These are phyloP conservation scores for Ceratobasidium sp. DNA, from an alignment of 1,284 basidiomycete genomes.

Conservation along the genomic window DNA sequence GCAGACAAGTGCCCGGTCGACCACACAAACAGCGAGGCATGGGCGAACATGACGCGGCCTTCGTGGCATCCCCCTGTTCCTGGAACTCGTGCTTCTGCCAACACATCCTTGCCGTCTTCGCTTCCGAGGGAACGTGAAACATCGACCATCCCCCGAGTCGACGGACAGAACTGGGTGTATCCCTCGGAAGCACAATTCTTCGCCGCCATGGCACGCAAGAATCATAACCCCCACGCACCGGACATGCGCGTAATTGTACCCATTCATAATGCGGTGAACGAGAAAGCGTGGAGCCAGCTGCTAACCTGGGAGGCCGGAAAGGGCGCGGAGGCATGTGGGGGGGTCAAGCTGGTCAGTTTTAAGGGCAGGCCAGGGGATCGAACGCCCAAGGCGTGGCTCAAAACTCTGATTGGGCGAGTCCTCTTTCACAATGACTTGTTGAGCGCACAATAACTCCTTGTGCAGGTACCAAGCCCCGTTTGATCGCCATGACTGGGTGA, in stretches of 20 bases:
- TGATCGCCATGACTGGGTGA: slow-evolving; percentile 96
- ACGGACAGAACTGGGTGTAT: slow-evolving; percentile 84
- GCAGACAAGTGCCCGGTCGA: slow-evolving; percentile 74
- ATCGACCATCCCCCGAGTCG: slow-evolving; percentile 84
- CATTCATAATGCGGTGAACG: slow-evolving; percentile 99
- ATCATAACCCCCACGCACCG: slow-evolving; percentile 77
- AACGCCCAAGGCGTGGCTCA: slow-evolving; percentile 83
- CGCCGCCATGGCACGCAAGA: slow-evolving; percentile 91
- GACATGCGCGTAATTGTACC: slow-evolving; percentile 98
- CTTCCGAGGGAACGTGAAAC: slow-evolving; percentile 75
- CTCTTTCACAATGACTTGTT: slow-evolving; percentile 1
- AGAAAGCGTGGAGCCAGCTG: slow-evolving; percentile 92
- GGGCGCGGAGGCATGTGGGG: slow-evolving; percentile 83
- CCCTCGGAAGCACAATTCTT: slow-evolving; percentile 99
- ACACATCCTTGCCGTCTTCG: slow-evolving; percentile 38
- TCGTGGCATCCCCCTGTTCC: slow-evolving; percentile 48
- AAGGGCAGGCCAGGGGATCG: slow-evolving; percentile 76
- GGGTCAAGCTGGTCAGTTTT: slow-evolving; percentile 84
- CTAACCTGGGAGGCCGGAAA: slow-evolving; percentile 86
- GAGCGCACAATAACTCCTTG: background rate
- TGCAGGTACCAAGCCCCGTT: slow-evolving; percentile 90
- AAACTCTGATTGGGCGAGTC: slow-evolving; percentile 84
- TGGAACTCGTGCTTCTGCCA: slow-evolving; percentile 34
- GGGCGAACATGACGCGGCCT: slow-evolving; percentile 55
- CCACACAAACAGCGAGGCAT: slow-evolving; percentile 58